A percentile compares a stretch with the other conserved stretches of the same genome.
These are phyloP conservation scores for Penstemon davidsonii DNA, from an alignment of 257 asterid species.

Conservation along the genomic window DNA sequence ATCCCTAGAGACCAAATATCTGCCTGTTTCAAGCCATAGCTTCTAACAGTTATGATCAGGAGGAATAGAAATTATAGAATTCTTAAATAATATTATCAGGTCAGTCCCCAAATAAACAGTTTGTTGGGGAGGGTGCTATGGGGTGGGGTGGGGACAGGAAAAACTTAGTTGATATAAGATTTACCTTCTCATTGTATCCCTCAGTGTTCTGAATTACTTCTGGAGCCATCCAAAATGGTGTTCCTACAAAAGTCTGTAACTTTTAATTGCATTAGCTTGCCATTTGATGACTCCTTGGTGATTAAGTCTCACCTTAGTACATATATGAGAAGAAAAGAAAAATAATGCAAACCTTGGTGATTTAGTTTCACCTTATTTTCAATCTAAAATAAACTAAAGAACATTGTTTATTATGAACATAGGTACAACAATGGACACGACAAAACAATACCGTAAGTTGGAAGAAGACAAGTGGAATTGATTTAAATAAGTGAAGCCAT, in stretches of 20 bases:
- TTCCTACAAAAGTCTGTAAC: conserved; percentile 98
- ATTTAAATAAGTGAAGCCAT: background rate
- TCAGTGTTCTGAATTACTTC: conserved; percentile 99
- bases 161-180: conserved; percentile 17
- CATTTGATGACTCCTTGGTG: conserved; percentile 31
- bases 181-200: conserved; percentile 97
- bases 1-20: conserved; percentile 99
- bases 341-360: conserved; percentile 8
- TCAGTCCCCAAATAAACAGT: background rate
- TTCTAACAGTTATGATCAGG: conserved; percentile 15
- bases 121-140: background rate
- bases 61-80: conserved; percentile 2
- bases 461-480: background rate
- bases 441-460: background rate
- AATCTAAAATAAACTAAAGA: background rate
- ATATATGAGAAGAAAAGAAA: conserved; percentile 18
- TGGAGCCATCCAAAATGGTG: conserved; percentile 99
- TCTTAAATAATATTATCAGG: background rate
- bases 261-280: conserved; percentile 56
- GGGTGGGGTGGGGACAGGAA: conserved; percentile 2
- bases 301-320: conserved; percentile 26
- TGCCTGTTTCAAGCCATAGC: conserved; percentile 63
- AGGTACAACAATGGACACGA: background rate
- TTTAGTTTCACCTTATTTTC: conserved; percentile 12
- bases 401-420: conserved; percentile 4